Conservation (phyloP, 2,329 filamentous ascomycete genomes). For the Colletotrichum neosansevieriae region DNA sequence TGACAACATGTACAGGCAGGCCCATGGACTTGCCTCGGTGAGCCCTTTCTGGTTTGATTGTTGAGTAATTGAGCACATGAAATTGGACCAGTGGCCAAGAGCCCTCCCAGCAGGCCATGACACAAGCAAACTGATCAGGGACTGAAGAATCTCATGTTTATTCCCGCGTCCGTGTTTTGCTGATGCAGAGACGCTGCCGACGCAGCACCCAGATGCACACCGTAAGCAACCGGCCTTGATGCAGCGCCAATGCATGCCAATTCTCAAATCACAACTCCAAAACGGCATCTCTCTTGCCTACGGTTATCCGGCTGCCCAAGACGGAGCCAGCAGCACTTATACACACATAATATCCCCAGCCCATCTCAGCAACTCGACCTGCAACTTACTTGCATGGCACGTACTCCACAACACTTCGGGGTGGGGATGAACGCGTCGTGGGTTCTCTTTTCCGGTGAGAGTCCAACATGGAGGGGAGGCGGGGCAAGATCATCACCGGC, state of each 20-base stretch:
- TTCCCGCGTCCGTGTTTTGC: neutral
- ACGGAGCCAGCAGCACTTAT: too few species aligned
- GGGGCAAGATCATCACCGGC: neutral
- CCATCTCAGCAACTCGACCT: slow-evolving; percentile 11
- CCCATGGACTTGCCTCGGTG: too few species aligned
- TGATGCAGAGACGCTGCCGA: neutral
- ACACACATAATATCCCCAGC: neutral
- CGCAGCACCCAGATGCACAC: neutral
- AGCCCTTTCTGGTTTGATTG: too few species aligned
- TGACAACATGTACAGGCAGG: too few species aligned
- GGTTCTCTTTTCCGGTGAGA: slow-evolving; percentile 28
- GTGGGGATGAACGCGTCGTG: neutral
- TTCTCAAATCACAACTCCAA: slow-evolving; percentile 24
- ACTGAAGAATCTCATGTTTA: slow-evolving; percentile 14
- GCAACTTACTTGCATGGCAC: slow-evolving; percentile 13
- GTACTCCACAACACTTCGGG: slow-evolving; percentile 1
- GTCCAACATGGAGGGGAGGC: slow-evolving; percentile 20
- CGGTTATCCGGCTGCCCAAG: too few species aligned
- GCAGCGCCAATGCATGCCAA: slow-evolving; percentile 30
- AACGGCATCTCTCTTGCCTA: neutral
- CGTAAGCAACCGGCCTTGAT: neutral
- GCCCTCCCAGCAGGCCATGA: neutral
- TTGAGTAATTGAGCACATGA: too few species aligned
- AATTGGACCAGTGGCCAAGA: too few species aligned
- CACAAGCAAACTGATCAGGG: neutral